Evolutionary conservation across 257 asterid species (phyloP).

Genomic region (Datura wrightii): DNA sequence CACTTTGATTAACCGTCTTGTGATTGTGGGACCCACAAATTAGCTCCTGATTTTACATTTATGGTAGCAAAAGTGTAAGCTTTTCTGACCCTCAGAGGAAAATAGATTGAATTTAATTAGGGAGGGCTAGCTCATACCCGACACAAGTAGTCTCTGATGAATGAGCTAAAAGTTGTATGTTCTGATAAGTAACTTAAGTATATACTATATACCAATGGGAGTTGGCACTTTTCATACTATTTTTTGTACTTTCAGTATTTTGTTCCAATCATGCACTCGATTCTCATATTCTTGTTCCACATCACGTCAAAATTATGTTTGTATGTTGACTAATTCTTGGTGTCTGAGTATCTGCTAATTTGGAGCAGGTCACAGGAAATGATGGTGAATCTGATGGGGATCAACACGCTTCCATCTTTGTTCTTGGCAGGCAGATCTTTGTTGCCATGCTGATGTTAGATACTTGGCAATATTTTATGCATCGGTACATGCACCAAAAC

Average conservation of each 20-base stretch:
- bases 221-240: neutral
- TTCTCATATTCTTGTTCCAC: neutral
- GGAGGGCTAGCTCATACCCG: neutral
- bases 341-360: slow-evolving; percentile 27
- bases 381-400: slow-evolving; percentile 50
- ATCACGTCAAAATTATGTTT: neutral
- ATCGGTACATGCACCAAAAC: slow-evolving; percentile 94
- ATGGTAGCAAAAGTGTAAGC: neutral
- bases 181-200: neutral
- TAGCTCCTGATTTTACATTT: neutral
- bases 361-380: slow-evolving; percentile 70
- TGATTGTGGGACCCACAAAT: neutral
- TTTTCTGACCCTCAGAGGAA: neutral
- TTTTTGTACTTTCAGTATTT: neutral
- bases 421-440: slow-evolving; percentile 63
- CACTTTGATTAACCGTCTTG: neutral
- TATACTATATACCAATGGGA: neutral
- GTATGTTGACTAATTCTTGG: neutral
- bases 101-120: neutral
- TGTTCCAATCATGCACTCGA: slow-evolving; percentile 12
- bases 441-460: slow-evolving; percentile 79
- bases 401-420: slow-evolving; percentile 52
- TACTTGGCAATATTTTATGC: slow-evolving; percentile 95
- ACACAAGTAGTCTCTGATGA: neutral
- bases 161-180: neutral